phyloP scores from a whole-genome alignment of 257 asterid genomes.

The Solanum chilense region DNA sequence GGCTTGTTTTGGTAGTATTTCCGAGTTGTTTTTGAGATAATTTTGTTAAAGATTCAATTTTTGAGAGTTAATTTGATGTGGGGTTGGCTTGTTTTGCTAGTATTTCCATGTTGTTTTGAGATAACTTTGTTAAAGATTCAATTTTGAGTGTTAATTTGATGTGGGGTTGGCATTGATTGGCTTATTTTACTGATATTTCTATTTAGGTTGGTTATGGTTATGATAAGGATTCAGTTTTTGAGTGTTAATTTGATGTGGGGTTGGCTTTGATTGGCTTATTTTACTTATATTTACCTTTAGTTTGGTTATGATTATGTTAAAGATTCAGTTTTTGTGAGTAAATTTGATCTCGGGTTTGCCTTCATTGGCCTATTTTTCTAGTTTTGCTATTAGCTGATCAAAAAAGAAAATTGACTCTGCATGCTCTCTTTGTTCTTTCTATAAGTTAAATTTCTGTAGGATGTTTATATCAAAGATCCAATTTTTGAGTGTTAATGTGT shows the following conservation, averaged over 20 bases:
- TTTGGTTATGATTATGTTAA: neutral
- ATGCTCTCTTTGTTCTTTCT: neutral
- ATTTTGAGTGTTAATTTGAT: neutral
- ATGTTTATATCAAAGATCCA: no score
- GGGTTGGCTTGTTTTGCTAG: neutral
- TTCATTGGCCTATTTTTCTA: neutral
- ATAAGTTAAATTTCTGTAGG: slow-evolving; percentile 22
- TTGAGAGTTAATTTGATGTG: neutral
- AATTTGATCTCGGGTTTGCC: neutral
- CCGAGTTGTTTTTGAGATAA: neutral
- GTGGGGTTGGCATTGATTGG: neutral
- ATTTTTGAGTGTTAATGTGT: no score
- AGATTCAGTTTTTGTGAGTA: neutral
- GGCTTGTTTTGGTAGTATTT: neutral
- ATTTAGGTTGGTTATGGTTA: no score
- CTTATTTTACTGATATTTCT: no score
- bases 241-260: no score
- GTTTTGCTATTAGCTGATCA: neutral
- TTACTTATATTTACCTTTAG: no score
- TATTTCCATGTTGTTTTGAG: neutral
- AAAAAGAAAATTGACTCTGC: no score
- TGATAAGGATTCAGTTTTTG: no score
- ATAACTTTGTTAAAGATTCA: neutral
- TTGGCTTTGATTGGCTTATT: neutral
- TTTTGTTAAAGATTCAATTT: neutral